A percentile compares a stretch with the other conserved stretches of the same genome.
These are phyloP conservation scores for Limonomyces culmigenus DNA, from an alignment of 1,284 basidiomycete species.

Conservation along the genomic window DNA sequence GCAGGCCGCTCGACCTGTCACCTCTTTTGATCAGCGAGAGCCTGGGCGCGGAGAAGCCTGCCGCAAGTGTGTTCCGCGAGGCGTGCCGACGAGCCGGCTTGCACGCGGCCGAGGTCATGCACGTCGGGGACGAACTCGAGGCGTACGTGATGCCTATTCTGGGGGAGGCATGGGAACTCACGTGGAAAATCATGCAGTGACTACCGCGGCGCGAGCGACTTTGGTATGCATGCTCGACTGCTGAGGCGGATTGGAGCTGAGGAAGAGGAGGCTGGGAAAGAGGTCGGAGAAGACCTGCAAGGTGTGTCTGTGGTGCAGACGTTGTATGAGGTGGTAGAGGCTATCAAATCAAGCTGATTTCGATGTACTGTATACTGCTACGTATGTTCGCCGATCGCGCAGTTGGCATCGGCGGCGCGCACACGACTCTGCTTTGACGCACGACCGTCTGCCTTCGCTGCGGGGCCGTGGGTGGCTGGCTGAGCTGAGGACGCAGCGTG, in stretches of 20 bases:
- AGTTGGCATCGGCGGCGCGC: too few relatives aligned
- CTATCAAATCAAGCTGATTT: too few relatives aligned
- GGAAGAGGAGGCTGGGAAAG: constrained; percentile 29
- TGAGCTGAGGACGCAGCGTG: too few relatives aligned
- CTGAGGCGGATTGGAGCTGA: constrained; percentile 30
- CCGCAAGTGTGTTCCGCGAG: constrained; percentile 34
- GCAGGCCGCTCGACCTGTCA: constrained; percentile 26
- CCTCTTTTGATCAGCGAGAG: constrained; percentile 48
- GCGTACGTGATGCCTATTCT: constrained; percentile 28
- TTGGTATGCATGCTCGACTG: constrained; percentile 42
- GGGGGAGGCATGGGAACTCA: too few relatives aligned
- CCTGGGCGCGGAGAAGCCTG: constrained; percentile 52
- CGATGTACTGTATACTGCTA: too few relatives aligned
- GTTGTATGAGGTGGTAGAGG: constrained; percentile 23
- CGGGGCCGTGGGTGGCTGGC: too few relatives aligned
- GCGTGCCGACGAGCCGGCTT: constrained; percentile 17
- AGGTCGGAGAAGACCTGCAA: constrained; percentile 20
- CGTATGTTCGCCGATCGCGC: too few relatives aligned
- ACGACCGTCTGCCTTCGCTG: too few relatives aligned
- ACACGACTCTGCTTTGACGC: too few relatives aligned
- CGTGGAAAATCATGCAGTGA: too few relatives aligned
- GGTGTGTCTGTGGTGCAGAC: constrained; percentile 21
- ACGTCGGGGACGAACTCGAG: constrained; percentile 56
- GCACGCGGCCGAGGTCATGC: constrained; percentile 28
- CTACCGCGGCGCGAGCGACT: constrained; percentile 40